A percentile compares a stretch with the other conserved stretches of the same genome.
Conservation (phyloP, 805 yeast species). For the Yarrowia osloensis region DNA sequence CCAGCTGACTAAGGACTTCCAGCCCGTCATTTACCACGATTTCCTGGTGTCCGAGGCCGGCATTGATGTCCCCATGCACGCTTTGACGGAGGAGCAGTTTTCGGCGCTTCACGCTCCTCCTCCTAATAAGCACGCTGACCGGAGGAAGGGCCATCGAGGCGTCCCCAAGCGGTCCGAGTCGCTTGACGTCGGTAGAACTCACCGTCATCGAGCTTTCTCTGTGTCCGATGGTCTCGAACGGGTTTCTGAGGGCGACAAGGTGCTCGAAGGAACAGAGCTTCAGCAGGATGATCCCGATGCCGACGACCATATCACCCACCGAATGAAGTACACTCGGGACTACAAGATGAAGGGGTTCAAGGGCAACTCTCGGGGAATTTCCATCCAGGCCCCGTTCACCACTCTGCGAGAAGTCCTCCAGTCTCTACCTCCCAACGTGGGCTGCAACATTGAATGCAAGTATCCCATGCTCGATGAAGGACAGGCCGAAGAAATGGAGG, state of each 20-base stretch:
- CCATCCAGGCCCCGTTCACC: constrained; percentile 89
- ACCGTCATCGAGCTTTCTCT: constrained; percentile 46
- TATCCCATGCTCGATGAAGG: constrained; percentile 96
- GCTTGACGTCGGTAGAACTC: constrained; percentile 31
- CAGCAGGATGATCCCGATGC: constrained; percentile 1
- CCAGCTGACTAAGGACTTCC: constrained; percentile 84
- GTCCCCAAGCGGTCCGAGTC: constrained; percentile 26
- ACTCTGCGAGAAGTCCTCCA: constrained; percentile 81
- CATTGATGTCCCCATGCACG: constrained; percentile 94
- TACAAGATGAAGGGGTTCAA: constrained; percentile 84
- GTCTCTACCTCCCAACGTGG: constrained; percentile 78
- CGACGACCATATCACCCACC: constrained; percentile 15
- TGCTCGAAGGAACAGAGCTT: not conserved
- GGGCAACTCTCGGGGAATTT: constrained; percentile 87
- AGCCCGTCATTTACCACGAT: constrained; percentile 94
- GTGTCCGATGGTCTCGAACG: constrained; percentile 44
- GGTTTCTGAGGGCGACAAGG: constrained; percentile 37
- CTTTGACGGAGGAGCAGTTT: constrained; percentile 85
- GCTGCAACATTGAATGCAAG: constrained; percentile 92
- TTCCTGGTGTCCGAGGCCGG: constrained; percentile 94
- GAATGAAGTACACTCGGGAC: constrained; percentile 82
- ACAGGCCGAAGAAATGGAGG: constrained; percentile 83
- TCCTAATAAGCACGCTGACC: constrained; percentile 16
- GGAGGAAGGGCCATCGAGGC: constrained; percentile 7
- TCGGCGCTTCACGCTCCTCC: constrained; percentile 32